A percentile compares a stretch with the other conserved stretches of the same genome.
Conservation (phyloP, 176 grass and related monocot genomes). For the Aegilops sharonensis region DNA sequence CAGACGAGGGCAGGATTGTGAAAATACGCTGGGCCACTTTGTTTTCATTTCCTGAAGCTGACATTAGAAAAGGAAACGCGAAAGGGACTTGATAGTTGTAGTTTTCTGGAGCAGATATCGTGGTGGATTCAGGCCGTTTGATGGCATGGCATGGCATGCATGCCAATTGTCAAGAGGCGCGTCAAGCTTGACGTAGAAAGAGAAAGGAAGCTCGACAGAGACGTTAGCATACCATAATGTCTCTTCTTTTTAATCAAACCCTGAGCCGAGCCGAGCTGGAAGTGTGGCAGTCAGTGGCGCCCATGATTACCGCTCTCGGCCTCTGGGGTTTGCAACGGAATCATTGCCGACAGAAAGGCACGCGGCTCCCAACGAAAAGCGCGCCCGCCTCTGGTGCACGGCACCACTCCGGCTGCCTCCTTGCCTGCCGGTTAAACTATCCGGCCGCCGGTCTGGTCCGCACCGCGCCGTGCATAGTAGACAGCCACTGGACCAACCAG, state of each 20-base stretch:
- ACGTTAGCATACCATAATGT: neutral
- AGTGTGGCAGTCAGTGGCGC: neutral
- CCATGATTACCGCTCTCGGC: neutral
- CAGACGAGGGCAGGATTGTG: no score
- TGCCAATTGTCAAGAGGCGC: neutral
- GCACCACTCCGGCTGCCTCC: neutral
- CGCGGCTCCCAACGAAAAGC: neutral
- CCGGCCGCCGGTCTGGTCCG: neutral
- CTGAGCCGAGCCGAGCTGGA: neutral
- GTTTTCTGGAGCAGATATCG: no score
- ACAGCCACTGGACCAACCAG: neutral
- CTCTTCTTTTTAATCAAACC: neutral
- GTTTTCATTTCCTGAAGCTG: no score
- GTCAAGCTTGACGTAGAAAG: neutral
- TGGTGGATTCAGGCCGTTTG: no score
- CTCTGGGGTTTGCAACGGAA: neutral
- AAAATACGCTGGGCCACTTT: no score
- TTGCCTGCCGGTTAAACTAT: neutral
- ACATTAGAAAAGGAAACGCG: no score
- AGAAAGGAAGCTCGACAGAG: neutral
- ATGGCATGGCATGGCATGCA: neutral
- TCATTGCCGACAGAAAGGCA: conserved; percentile 22
- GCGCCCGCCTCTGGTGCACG: neutral
- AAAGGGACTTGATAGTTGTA: no score
- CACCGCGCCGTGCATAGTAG: neutral